Base-by-base conservation (phyloP, 495 filamentous ascomycete species). In the Clavariopsis aquatica region DNA sequence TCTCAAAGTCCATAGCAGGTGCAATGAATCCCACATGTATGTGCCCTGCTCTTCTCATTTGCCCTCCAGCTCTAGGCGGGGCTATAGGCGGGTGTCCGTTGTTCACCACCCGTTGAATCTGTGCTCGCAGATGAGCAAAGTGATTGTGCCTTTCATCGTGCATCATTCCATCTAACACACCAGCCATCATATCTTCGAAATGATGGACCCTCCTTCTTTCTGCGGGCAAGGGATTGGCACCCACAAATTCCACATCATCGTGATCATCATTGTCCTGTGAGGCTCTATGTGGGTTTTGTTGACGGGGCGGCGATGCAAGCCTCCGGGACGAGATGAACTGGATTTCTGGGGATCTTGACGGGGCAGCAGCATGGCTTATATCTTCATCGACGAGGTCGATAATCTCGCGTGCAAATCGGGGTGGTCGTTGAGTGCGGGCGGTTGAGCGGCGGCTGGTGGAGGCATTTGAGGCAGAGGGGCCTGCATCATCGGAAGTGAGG, bases 401-500 rank as follows among this genome's bases (percentile, higher is more conserved):
- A 41, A 76, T 67, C 47, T 75, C 73, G 26, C 65, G 38, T 28
- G 52, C 15, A 43, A 56, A 69, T 19, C 69, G 71, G 23, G 71
- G 69, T 24, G 57, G 59, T 47, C 65, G 62, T 26, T 60, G 66
- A 4, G 60, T 34, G 38, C 53, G 60, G 26, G 34, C 45, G 29
- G 45, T 26, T 12, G 19, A 6, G 17, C 41, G 62, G 46, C 51
- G 17, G 52, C n/a, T 24, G 23, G 27, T 64, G 1, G 63, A 45
- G 19, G 56, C 17, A 43, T 43, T 43, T 8, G 38, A 43, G 13
- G 49, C 29, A 29, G 65, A 57, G 12, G 66, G 62, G 19, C 55
- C 60, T 34, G 57, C 52, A 47, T 70, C 68, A 19, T 70, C 64
- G 20, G 23, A 75, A 4, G 84, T 86, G 22, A 87, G 70, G 67